A percentile compares a stretch with the other conserved stretches of the same genome.
These are phyloP conservation scores for Scheffersomyces quercinus DNA, from an alignment of 1,139 yeast species.

Conservation along the genomic window DNA sequence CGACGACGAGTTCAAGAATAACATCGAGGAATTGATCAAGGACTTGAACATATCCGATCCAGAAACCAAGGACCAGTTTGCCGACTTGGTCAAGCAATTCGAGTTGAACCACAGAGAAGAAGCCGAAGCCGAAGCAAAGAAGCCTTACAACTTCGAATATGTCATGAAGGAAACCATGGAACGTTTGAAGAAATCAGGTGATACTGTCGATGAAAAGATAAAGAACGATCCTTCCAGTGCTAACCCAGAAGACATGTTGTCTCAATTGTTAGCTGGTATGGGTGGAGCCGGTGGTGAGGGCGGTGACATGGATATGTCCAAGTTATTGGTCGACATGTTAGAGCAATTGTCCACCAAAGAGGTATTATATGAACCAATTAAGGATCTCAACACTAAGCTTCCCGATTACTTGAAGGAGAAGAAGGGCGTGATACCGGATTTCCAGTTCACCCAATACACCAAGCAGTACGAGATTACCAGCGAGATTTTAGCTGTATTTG, in stretches of 20 bases:
- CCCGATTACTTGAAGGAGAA: constrained; percentile 62
- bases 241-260: constrained; percentile 60
- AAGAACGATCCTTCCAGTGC: constrained; percentile 47
- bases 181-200: constrained; percentile 70
- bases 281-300: constrained; percentile 39
- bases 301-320: constrained; percentile 58
- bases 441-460: constrained; percentile 51
- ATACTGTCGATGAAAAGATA: constrained; percentile 62
- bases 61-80: constrained; percentile 58
- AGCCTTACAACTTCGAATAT: constrained; percentile 58
- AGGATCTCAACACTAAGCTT: constrained; percentile 71
- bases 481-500: constrained; percentile 58
- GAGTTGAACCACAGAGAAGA: constrained; percentile 36
- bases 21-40: constrained; percentile 56
- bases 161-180: constrained; percentile 82
- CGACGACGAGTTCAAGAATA: constrained; percentile 48
- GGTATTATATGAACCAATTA: constrained; percentile 85
- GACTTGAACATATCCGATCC: constrained; percentile 62
- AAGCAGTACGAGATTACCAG: constrained; percentile 56
- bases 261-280: constrained; percentile 52
- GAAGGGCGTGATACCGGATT: constrained; percentile 42
- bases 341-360: constrained; percentile 85
- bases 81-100: constrained; percentile 49
- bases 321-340: constrained; percentile 73
- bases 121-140: constrained; percentile 33